Evolutionary conservation across 176 grass and related monocot species (phyloP), one percentile per base, ranked within the genome.

Genomic region (Musa troglodytarum): DNA sequence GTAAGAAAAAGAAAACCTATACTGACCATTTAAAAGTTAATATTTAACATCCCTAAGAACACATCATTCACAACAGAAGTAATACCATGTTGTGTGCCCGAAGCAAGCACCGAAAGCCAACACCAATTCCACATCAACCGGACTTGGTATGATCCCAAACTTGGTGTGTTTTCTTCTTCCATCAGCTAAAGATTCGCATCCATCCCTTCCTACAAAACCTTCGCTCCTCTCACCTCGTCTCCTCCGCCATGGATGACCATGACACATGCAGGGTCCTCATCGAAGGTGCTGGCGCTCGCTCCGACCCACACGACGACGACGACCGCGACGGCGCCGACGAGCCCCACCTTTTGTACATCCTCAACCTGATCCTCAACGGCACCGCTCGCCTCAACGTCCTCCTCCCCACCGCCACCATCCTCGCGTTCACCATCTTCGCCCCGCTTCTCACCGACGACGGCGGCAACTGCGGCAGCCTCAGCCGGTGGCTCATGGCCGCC

Each of bases 321-420:
- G 87, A 82, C 0, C 71, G 74, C 0, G 86, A 72, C 0, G 77
- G 65, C 0, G 81, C 82, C 0, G 87, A 90, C 11, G 87, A 92
- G 69, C 75, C 79, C 61, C 90, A 82, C 77, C 63, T 97, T 34
- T 88, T 93, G 74, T 51, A 85, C 71, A 19, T 97, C 63, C 75
- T 87, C 71, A 92, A 96, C 83, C 81, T 97, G 16, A 77, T 93
- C 74, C 88, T 93, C 11, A 85, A 81, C 29, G 93, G 93, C 77
- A 90, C 93, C 11, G 90, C 90, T 0, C 77, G 93, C 74, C 83
- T 97, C 79, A 97, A 97, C 75, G 80, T 97, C 57, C 90, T 96
- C 73, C 93, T 97, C 77, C 90, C 89, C 2, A 93, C 89, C 4
- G 90, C 93, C 11, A 97, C 90, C 54, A 97, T 97, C 68, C 93